Evolutionary conservation across 805 yeast genomes (phyloP).

Genomic region (Candida anglica): DNA sequence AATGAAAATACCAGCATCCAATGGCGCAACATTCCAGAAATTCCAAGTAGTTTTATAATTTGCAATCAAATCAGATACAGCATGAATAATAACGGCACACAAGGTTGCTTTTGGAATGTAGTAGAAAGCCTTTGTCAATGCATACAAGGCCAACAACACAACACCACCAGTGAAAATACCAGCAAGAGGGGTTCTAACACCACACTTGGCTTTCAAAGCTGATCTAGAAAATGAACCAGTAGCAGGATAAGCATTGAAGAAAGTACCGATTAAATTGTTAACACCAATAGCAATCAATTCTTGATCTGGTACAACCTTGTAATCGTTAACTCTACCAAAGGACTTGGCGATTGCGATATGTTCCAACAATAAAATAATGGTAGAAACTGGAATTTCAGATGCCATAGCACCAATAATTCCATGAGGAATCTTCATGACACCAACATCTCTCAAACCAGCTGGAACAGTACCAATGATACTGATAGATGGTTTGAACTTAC

Average conservation of each 20-base stretch:
- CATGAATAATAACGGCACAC: slow-evolving; percentile 87
- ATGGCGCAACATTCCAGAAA: slow-evolving; percentile 69
- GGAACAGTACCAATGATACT: slow-evolving; percentile 75
- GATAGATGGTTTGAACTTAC: slow-evolving; percentile 43
- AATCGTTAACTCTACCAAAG: slow-evolving; percentile 88
- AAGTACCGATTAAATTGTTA: slow-evolving; percentile 85
- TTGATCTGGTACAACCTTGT: slow-evolving; percentile 88
- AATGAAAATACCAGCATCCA: slow-evolving; percentile 70
- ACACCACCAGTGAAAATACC: slow-evolving; percentile 88
- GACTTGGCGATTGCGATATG: slow-evolving; percentile 93
- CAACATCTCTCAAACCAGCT: slow-evolving; percentile 73
- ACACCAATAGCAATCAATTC: slow-evolving; percentile 92
- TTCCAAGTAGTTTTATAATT: slow-evolving; percentile 62
- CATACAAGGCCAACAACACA: slow-evolving; percentile 81
- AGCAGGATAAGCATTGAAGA: slow-evolving; percentile 91
- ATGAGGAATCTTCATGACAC: slow-evolving; percentile 62
- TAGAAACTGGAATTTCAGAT: slow-evolving; percentile 79
- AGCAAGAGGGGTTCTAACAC: slow-evolving; percentile 90
- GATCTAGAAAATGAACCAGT: slow-evolving; percentile 96
- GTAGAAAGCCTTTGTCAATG: slow-evolving; percentile 77
- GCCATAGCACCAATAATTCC: slow-evolving; percentile 61
- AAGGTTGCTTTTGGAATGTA: slow-evolving; percentile 89
- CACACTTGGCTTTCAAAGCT: slow-evolving; percentile 91
- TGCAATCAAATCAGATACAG: slow-evolving; percentile 82
- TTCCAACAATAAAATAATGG: slow-evolving; percentile 77